Percentiles rank a stretch among this genome's conserved stretches.
Evolutionary conservation across 208 protist species (phyloP).

Genomic region (Leishmania arabica): DNA sequence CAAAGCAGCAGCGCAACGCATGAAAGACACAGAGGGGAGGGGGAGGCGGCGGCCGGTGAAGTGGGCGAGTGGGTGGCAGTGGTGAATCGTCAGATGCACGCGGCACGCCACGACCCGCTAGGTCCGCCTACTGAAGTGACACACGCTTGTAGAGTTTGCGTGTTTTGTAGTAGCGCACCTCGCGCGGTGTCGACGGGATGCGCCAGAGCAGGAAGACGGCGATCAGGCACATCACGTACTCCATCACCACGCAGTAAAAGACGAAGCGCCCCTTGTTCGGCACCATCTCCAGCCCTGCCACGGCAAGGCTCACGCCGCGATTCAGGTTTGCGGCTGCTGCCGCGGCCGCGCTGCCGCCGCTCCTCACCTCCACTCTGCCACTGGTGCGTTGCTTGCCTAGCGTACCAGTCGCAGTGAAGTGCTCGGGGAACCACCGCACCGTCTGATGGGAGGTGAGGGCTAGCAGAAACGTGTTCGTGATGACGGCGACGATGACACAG

Average conservation of each 20-base stretch:
- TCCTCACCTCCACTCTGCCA: background rate
- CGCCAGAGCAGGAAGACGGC: slow-evolving; percentile 50
- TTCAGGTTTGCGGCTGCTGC: background rate
- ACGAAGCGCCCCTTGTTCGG: slow-evolving; percentile 18
- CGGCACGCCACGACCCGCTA: background rate
- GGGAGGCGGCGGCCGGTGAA: background rate
- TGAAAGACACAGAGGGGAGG: background rate
- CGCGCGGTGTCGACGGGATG: slow-evolving; percentile 40
- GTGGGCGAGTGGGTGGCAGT: background rate
- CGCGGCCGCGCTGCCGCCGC: background rate
- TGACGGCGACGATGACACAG: slow-evolving; percentile 39
- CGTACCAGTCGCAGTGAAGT: background rate
- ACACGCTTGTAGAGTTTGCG: slow-evolving; percentile 26
- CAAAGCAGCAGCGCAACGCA: background rate
- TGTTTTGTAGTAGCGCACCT: slow-evolving; percentile 37
- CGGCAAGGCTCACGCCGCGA: background rate
- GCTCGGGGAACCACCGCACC: slow-evolving; percentile 31
- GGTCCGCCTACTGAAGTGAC: background rate
- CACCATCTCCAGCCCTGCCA: slow-evolving; percentile 16
- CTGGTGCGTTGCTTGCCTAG: slow-evolving; percentile 4
- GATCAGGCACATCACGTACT: slow-evolving; percentile 47
- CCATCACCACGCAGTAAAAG: slow-evolving; percentile 35
- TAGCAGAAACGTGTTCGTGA: slow-evolving; percentile 64
- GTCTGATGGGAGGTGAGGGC: slow-evolving; percentile 43
- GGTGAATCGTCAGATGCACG: background rate